Percentiles rank a stretch among this genome's conserved stretches.
phyloP scores from a whole-genome alignment of 2,329 filamentous ascomycete genomes.

The Alternaria angustiovoidea region DNA sequence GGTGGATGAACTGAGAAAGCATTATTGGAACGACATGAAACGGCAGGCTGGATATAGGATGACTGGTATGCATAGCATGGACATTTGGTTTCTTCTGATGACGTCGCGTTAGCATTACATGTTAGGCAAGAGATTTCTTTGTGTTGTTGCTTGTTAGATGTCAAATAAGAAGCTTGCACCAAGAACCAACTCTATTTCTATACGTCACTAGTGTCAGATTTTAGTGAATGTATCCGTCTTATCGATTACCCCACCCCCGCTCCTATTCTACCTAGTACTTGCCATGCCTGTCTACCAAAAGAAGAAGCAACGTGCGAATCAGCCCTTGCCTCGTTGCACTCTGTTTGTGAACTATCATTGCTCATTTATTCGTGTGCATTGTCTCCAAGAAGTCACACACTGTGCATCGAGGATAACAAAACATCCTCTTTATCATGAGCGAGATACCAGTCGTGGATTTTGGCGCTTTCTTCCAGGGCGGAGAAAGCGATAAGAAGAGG shows the following conservation, averaged over 20 bases:
- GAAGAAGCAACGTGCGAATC: too few relatives aligned
- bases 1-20: background rate
- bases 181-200: background rate
- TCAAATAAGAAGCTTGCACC: background rate
- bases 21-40: background rate
- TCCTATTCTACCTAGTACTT: background rate
- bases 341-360: too few relatives aligned
- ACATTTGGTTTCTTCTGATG: background rate
- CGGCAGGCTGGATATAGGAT: background rate
- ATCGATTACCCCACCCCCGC: background rate
- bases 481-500: too few relatives aligned
- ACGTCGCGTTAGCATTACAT: background rate
- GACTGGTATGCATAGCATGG: background rate
- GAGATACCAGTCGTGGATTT: too few relatives aligned
- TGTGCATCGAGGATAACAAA: too few relatives aligned
- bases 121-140: background rate
- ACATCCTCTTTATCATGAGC: too few relatives aligned
- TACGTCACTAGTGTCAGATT: background rate
- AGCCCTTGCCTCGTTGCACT: too few relatives aligned
- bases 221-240: background rate
- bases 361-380: background rate
- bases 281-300: background rate
- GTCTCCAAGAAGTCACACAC: conserved; percentile 18
- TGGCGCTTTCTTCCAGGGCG: too few relatives aligned
- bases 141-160: background rate